These are phyloP conservation scores for Ophiocordyceps sinensis DNA, from an alignment of 2,329 filamentous ascomycete species.

Conservation along the genomic window DNA sequence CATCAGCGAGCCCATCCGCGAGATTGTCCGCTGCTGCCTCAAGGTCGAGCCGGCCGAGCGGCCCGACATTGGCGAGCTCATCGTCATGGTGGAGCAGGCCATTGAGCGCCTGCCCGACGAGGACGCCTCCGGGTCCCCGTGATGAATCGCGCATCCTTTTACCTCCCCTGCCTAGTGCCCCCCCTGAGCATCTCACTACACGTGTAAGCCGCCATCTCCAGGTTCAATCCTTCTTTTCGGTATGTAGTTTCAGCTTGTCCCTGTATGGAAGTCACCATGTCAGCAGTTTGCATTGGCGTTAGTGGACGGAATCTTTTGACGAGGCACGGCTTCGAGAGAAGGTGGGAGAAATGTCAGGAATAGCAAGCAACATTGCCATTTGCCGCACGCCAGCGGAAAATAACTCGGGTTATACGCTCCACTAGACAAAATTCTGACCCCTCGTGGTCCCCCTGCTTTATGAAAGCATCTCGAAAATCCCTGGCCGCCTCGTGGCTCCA, in stretches of 20 bases:
- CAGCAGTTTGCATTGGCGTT: neutral
- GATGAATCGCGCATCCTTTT: neutral
- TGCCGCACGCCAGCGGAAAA: too few relatives aligned
- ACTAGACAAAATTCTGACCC: too few relatives aligned
- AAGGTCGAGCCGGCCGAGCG: conserved; percentile 75
- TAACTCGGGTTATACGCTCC: too few relatives aligned
- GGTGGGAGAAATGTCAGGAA: conserved; percentile 1
- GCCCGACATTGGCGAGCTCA: conserved; percentile 76
- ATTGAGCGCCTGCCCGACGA: conserved; percentile 32
- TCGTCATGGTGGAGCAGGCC: conserved; percentile 60
- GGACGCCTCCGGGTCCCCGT: conserved; percentile 1
- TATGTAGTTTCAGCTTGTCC: neutral
- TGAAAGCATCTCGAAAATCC: too few relatives aligned
- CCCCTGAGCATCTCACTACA: neutral
- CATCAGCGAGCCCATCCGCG: conserved; percentile 72
- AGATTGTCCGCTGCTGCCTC: conserved; percentile 77
- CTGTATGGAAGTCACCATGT: neutral
- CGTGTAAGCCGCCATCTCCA: neutral
- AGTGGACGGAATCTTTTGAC: neutral
- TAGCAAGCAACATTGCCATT: conserved; percentile 6
- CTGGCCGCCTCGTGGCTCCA: too few relatives aligned
- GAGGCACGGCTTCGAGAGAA: neutral
- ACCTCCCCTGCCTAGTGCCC: neutral
- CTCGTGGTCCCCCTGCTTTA: too few relatives aligned
- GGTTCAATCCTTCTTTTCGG: neutral